phyloP scores from a whole-genome alignment of 768 basidiomycete species.

The Tubosaeta brunneosetosa region DNA sequence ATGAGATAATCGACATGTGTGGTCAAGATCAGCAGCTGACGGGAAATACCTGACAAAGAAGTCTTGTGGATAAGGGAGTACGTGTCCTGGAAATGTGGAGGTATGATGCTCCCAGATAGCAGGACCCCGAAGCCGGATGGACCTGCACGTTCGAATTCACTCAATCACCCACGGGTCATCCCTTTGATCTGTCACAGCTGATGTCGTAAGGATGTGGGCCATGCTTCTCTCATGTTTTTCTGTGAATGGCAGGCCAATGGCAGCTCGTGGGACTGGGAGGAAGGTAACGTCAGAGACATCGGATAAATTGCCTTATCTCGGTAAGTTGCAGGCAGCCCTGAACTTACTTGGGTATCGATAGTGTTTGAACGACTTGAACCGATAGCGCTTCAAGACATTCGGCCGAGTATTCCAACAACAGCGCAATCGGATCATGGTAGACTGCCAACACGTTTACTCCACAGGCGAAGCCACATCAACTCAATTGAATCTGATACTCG shows the following conservation, averaged over 20 bases:
- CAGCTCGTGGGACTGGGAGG: slow-evolving; percentile 10
- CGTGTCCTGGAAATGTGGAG: not conserved
- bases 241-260: not conserved
- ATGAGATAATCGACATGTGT: slow-evolving; percentile 18
- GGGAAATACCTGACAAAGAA: not conserved
- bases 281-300: not conserved
- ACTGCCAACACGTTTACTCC: not conserved
- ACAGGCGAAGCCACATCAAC: not conserved
- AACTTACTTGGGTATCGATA: slow-evolving; percentile 1
- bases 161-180: slow-evolving; percentile 7
- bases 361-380: not conserved
- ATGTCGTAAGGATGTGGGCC: slow-evolving; percentile 9
- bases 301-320: slow-evolving; percentile 11
- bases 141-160: slow-evolving; percentile 4
- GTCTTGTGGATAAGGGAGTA: not conserved
- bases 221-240: slow-evolving; percentile 1
- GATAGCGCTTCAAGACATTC: not conserved
- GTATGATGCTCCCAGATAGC: not conserved
- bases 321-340: not conserved
- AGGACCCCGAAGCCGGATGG: slow-evolving; percentile 4
- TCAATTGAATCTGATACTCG: slow-evolving; percentile 5
- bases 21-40: slow-evolving; percentile 12
- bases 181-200: slow-evolving; percentile 3
- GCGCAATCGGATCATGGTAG: slow-evolving; percentile 5
- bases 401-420: not conserved